Evolutionary conservation across 176 grass and related monocot species (phyloP).

Genomic region (Hordeum vulgare): DNA sequence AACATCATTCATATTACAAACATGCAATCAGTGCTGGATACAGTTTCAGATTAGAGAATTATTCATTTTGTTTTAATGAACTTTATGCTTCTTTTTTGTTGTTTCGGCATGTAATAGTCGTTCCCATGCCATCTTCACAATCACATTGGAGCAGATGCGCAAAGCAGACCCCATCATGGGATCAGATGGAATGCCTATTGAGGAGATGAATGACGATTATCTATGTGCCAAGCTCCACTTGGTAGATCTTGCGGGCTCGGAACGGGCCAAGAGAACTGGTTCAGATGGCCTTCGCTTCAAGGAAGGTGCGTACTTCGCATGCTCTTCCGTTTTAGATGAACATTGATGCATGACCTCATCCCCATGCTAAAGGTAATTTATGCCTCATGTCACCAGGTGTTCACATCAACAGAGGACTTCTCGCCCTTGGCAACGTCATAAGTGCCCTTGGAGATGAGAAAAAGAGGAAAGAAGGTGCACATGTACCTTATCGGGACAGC

Average conservation of each 20-base stretch:
- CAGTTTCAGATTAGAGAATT: background rate
- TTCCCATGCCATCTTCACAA: conserved; percentile 99
- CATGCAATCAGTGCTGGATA: background rate
- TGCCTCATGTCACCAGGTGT: conserved; percentile 56
- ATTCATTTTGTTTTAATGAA: conserved; percentile 15
- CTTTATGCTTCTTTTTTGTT: conserved; percentile 22
- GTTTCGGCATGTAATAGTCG: conserved; percentile 71
- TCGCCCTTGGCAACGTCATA: conserved; percentile 97
- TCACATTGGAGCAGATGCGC: conserved; percentile 99
- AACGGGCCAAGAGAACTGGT: conserved; percentile 91
- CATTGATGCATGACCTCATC: background rate
- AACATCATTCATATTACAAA: background rate
- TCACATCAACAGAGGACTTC: conserved; percentile 97
- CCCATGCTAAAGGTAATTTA: background rate
- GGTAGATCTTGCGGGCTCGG: conserved; percentile 97
- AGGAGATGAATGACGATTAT: conserved; percentile 86
- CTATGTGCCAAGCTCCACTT: conserved; percentile 95
- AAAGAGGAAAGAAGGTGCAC: conserved; percentile 94
- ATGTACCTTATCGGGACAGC: conserved; percentile 97
- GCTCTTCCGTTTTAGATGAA: background rate
- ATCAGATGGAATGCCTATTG: conserved; percentile 62
- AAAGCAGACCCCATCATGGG: conserved; percentile 66
- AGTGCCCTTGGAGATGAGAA: conserved; percentile 99
- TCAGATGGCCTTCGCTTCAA: conserved; percentile 97
- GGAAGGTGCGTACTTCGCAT: conserved; percentile 54